Conservation (phyloP, 768 basidiomycete genomes). For the Boletus sensibilis region DNA sequence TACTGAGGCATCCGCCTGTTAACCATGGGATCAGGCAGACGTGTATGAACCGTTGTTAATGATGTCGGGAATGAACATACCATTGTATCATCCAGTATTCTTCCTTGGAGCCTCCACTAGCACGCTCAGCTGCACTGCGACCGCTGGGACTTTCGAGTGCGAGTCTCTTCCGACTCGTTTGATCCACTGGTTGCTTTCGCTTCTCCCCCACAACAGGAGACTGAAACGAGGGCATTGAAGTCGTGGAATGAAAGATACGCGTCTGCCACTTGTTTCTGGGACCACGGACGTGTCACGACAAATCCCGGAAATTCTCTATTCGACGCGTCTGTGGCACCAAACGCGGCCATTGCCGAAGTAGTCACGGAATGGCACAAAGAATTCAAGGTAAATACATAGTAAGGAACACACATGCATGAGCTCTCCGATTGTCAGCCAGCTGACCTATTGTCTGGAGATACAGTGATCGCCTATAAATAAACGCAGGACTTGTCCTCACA, state of each 20-base stretch:
- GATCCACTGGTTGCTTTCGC: conserved; percentile 28
- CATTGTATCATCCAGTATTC: conserved; percentile 81
- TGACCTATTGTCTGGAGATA: not conserved
- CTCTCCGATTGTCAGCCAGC: not conserved
- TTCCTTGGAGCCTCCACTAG: conserved; percentile 25
- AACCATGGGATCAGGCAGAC: not conserved
- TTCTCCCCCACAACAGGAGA: conserved; percentile 28
- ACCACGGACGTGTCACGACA: conserved; percentile 3
- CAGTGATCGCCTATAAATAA: not conserved
- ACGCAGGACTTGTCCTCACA: conserved; percentile 22
- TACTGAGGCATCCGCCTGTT: conserved; percentile 64
- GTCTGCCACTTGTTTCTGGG: not conserved
- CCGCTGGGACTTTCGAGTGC: conserved; percentile 25
- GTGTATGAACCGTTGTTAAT: not conserved
- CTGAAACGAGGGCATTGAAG: conserved; percentile 22
- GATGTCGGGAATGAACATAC: conserved; percentile 34
- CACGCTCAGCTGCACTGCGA: conserved; percentile 2
- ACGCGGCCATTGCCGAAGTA: conserved; percentile 13
- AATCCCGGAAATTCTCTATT: not conserved
- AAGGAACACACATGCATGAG: not conserved
- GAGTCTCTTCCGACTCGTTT: conserved; percentile 27
- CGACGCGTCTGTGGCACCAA: conserved; percentile 27
- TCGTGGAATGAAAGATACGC: not conserved
- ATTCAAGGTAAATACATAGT: not conserved
- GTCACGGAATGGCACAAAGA: not conserved